Base-by-base conservation (phyloP, 108 stramenopile species). In the Stephanodiscus triporus region DNA sequence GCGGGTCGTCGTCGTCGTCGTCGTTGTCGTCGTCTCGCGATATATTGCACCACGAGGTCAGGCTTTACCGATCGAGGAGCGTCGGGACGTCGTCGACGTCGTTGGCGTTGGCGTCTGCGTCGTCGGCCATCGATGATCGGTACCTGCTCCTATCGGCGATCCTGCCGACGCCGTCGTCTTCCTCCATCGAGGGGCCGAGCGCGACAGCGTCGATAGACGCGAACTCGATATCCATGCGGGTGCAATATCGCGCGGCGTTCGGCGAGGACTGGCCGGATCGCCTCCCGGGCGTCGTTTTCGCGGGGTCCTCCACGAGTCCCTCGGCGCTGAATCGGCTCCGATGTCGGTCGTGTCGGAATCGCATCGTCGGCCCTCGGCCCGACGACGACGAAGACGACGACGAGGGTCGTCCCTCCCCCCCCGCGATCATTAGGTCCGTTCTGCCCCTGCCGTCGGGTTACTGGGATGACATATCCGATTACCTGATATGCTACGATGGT, bases 401-500 rank as follows among this genome's bases (percentile, higher is more conserved):
- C 64, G 36, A 56, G 7, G 10, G 38, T 51, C 56, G 32, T 24
- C 26, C 22, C 10, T 10, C 56, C 16, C 32, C 37, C 9, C 24
- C 29, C 14, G 23, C 66, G 22, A 42, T 49, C n/a, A 83, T 83
- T 50, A 27, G 40, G 19, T 60, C 75, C 30, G 80, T 86, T 9
- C 53, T 78, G 6, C 83, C 85, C 13, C 75, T 94, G 26, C 92
- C 92, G 24, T 53, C 63, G 50, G 90, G 92, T 50, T 81, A 85
- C 65, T 94, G 92, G 92, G 90, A 94, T 68, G 92, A 94, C 49
- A 89, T 94, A 58, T 66, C 89, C 14, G 92, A 94, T 58, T 94
- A 91, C 71, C 69, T 94, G 55, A 89, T 78, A 26, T 94, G 92
- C 54, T 91, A 87, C 54, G 71, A 82, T 6, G 82, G 87, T 40